Conservation (phyloP, 495 filamentous ascomycete genomes). For the Trichoderma orchidacearum region DNA sequence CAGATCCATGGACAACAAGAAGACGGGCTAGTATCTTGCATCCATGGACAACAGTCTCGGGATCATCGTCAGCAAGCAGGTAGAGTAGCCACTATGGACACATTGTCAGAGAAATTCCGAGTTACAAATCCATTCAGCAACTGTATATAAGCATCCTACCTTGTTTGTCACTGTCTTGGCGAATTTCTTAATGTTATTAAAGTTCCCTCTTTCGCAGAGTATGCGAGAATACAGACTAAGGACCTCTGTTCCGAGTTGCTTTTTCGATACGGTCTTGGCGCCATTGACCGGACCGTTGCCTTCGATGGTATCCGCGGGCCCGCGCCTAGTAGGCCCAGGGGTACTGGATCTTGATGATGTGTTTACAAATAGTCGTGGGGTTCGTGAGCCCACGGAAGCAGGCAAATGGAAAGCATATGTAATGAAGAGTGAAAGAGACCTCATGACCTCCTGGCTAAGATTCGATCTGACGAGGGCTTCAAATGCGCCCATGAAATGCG, state of each 20-base stretch:
- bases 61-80: conserved; percentile 75
- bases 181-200: conserved; percentile 67
- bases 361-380: conserved; percentile 29
- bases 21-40: conserved; percentile 79
- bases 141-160: conserved; percentile 34
- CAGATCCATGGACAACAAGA: conserved; percentile 60
- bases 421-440: conserved; percentile 82
- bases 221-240: conserved; percentile 72
- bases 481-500: conserved; percentile 64
- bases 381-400: conserved; percentile 31
- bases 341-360: conserved; percentile 20
- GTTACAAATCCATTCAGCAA: neutral
- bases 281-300: conserved; percentile 5
- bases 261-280: conserved; percentile 27
- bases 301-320: neutral
- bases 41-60: conserved; percentile 69
- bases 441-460: conserved; percentile 65
- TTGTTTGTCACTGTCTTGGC: conserved; percentile 93
- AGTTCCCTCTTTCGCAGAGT: conserved; percentile 59
- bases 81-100: conserved; percentile 78
- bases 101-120: neutral
- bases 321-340: conserved; percentile 10
- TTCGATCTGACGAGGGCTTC: conserved; percentile 64
- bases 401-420: conserved; percentile 79
- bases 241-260: conserved; percentile 59